phyloP scores from a whole-genome alignment of 352 stramenopile species.

The Phytophthora sp. region DNA sequence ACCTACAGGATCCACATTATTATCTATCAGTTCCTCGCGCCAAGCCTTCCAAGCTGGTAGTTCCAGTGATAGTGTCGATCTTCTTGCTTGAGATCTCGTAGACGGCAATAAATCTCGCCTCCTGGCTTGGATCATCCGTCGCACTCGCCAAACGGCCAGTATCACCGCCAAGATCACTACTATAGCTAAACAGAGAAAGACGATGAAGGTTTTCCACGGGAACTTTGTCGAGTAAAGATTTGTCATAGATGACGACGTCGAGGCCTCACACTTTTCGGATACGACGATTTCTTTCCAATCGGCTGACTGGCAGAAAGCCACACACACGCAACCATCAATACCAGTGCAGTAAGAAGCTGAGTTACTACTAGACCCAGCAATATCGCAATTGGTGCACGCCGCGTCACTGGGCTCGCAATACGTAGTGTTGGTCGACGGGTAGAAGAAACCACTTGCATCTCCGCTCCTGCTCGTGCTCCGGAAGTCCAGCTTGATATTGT shows the following conservation, averaged over 20 bases:
- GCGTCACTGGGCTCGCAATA: constrained; percentile 50
- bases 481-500: constrained; percentile 37
- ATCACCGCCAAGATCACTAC: constrained; percentile 19
- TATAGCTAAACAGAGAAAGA: constrained; percentile 23
- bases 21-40: constrained; percentile 40
- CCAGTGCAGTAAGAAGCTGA: constrained; percentile 40
- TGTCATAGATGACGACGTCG: not conserved
- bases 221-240: constrained; percentile 15
- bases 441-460: constrained; percentile 40
- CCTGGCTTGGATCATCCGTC: constrained; percentile 10
- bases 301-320: constrained; percentile 45
- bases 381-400: constrained; percentile 31
- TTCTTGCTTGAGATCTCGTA: constrained; percentile 6
- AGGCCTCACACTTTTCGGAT: constrained; percentile 18
- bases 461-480: constrained; percentile 22
- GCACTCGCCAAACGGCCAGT: constrained; percentile 27
- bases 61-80: constrained; percentile 26
- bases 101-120: constrained; percentile 10
- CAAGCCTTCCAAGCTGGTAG: constrained; percentile 40
- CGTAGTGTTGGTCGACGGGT: constrained; percentile 52
- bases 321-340: constrained; percentile 41
- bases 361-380: constrained; percentile 12
- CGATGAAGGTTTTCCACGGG: constrained; percentile 29
- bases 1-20: constrained; percentile 28
- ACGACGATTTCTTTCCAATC: constrained; percentile 29